Evolutionary conservation across 129 eudicot species (phyloP), one percentile per base, ranked within the genome.

Genomic region (Pittosporum tobira): DNA sequence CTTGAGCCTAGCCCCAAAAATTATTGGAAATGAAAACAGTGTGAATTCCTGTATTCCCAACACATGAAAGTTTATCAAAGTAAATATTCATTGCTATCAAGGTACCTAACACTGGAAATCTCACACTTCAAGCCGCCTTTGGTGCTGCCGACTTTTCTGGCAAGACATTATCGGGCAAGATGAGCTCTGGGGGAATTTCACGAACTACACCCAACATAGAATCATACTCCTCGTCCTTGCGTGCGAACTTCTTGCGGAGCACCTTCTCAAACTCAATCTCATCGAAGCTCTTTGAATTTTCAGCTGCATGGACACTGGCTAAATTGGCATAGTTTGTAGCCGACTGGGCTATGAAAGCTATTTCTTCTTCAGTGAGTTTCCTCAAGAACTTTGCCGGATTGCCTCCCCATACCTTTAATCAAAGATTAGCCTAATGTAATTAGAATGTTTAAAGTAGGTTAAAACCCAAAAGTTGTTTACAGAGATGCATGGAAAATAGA

Each of bases 361-460:
- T 84, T 76, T 93, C 99, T 63, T 93, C 96, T 45, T 84, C 93
- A 21, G 94, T 93, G 44, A 93, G 94, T 72, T 93, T 93, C 91
- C 99, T 87, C 75, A 87, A 60, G 70, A 87, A 87, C 65, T 79
- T 84, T 23, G 99, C 94, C 8, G 99, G 99, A 65, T 87, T 93
- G 45, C 99, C 99, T 76, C 84, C 99, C 99, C 99, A 93, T 7
- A 93, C 91, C 99, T 93, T 73, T 36, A 28, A 27, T 46, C 9
- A 57, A 48, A 43, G 51, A 44, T 1, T 56, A 19, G n/a, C 27
- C 10, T 34, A 9, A 34, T 34, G 11, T 6, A 5, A 12, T 5
- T 34, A 12, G 40, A 34, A 34, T 34, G 10, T 34, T 34, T 34
- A 34, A 1, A 9, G 6, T 34, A 34, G 40, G 40, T 34, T 34